Evolutionary conservation across 2,329 filamentous ascomycete genomes (phyloP).

Genomic region (Penicillium sp.): DNA sequence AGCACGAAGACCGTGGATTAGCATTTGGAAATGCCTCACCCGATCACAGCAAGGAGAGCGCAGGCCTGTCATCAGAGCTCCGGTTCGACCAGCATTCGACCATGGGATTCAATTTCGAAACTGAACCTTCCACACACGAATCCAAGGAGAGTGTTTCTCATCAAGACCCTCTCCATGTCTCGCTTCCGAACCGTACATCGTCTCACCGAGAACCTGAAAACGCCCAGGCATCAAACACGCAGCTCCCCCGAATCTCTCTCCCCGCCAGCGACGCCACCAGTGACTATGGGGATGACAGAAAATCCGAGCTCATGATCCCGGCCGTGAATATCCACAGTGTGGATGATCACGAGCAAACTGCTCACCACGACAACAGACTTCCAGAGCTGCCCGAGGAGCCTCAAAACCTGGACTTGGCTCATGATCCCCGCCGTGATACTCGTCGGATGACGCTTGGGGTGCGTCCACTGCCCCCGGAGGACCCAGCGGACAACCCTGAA

Average conservation of each 20-base stretch:
- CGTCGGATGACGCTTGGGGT: constrained; percentile 57
- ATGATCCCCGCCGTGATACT: constrained; percentile 36
- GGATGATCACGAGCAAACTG: constrained; percentile 19
- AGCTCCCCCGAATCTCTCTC: constrained; percentile 35
- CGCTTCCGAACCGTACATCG: constrained; percentile 15
- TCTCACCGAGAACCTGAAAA: constrained; percentile 13
- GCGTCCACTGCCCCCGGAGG: constrained; percentile 80
- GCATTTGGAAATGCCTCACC: constrained; percentile 13
- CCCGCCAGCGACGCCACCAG: constrained; percentile 48
- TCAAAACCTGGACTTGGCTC: constrained; percentile 17
- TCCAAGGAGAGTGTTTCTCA: constrained; percentile 1
- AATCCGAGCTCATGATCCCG: constrained; percentile 43
- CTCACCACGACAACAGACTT: constrained; percentile 14
- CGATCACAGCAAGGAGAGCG: constrained; percentile 1
- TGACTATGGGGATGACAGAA: constrained; percentile 52
- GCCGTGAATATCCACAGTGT: constrained; percentile 28
- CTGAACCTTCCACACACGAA: constrained; percentile 2
- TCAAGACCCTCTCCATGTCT: constrained; percentile 20
- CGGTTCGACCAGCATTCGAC: constrained; percentile 11
- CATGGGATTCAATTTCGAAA: constrained; percentile 20
- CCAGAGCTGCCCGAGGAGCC: constrained; percentile 24
- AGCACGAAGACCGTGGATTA: constrained; percentile 12
- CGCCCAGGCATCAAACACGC: constrained; percentile 16
- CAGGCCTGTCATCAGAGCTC: constrained; percentile 7
- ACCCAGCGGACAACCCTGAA: constrained; percentile 84